phyloP scores from a whole-genome alignment of 169 alveolate species.

The Neospora caninum region DNA sequence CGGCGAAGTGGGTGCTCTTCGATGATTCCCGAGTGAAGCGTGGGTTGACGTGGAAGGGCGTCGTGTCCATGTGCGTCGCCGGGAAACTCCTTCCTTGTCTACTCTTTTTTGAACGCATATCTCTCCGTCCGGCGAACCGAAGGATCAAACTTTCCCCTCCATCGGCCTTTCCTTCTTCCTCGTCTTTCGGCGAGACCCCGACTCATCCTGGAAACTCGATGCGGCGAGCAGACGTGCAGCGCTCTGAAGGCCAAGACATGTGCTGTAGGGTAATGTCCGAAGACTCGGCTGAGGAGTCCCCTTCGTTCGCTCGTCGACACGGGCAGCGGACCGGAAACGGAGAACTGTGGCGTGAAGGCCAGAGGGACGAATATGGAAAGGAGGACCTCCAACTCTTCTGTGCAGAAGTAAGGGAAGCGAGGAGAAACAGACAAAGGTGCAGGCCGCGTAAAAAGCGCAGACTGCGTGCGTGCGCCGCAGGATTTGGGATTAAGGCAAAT shows the following conservation, averaged over 20 bases:
- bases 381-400: constrained; percentile 11
- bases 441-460: too few relatives aligned
- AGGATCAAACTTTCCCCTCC: not conserved
- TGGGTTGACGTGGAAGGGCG: constrained; percentile 29
- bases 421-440: too few relatives aligned
- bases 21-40: constrained; percentile 37
- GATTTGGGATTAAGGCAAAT: too few relatives aligned
- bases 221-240: not conserved
- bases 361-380: not conserved
- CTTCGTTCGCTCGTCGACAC: too few relatives aligned
- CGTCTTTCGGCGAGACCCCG: not conserved
- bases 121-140: not conserved
- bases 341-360: not conserved
- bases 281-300: too few relatives aligned
- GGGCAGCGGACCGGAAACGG: not conserved
- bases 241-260: too few relatives aligned
- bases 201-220: too few relatives aligned
- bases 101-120: constrained; percentile 12
- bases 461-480: too few relatives aligned
- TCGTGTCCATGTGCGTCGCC: constrained; percentile 24
- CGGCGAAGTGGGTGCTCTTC: constrained; percentile 52
- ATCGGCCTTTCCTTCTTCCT: not conserved
- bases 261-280: not conserved
- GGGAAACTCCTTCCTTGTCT: constrained; percentile 40
- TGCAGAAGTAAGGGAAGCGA: not conserved